Evolutionary conservation across 1,139 yeast genomes (phyloP).

Genomic region (Candida labiduridarum): DNA sequence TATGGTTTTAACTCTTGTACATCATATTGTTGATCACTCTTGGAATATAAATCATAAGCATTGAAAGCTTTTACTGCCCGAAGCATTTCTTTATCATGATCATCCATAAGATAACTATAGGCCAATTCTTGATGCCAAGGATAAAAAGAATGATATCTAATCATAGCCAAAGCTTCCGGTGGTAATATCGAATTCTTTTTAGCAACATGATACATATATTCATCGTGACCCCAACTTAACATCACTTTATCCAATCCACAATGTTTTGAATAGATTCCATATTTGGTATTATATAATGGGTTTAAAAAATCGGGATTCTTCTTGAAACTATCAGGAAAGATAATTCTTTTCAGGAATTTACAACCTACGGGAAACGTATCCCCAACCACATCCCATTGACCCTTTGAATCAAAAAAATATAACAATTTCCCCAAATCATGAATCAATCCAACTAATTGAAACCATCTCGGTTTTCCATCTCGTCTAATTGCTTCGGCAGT

Average conservation of each 20-base stretch:
- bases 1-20: constrained; percentile 56
- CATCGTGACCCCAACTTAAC: constrained; percentile 83
- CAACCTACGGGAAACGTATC: constrained; percentile 81
- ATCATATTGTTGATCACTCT: constrained; percentile 52
- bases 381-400: constrained; percentile 86
- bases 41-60: constrained; percentile 69
- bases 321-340: constrained; percentile 61
- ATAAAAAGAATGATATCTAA: constrained; percentile 72
- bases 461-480: constrained; percentile 74
- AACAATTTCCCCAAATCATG: constrained; percentile 72
- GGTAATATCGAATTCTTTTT: constrained; percentile 66
- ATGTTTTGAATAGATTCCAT: constrained; percentile 64
- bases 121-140: constrained; percentile 80
- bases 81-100: constrained; percentile 62
- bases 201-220: constrained; percentile 74
- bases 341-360: constrained; percentile 59
- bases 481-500: constrained; percentile 74
- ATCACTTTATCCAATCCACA: constrained; percentile 73
- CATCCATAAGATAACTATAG: constrained; percentile 65
- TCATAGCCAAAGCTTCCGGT: constrained; percentile 71
- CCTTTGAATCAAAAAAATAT: constrained; percentile 70
- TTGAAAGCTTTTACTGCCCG: constrained; percentile 68
- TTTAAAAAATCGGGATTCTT: constrained; percentile 62
- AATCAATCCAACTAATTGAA: constrained; percentile 70
- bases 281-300: constrained; percentile 66